Conservation (phyloP, 2,329 filamentous ascomycete species). For the Aspergillus nomiae region DNA sequence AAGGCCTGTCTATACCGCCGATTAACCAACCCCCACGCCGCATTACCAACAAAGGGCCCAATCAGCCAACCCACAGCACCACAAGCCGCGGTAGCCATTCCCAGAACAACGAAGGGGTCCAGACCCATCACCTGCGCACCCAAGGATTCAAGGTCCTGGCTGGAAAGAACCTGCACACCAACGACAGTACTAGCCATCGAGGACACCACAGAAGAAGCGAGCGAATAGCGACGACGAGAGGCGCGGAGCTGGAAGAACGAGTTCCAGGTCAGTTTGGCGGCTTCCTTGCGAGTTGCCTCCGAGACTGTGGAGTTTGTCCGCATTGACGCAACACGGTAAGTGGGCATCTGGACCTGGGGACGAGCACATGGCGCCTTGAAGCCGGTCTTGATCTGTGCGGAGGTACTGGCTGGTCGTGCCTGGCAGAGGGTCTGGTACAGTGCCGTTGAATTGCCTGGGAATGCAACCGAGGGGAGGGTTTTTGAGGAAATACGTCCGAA, state of each 20-base stretch:
- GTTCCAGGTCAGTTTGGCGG: conserved; percentile 74
- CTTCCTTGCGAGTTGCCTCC: conserved; percentile 32
- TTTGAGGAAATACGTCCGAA: conserved; percentile 29
- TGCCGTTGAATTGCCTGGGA: conserved; percentile 20
- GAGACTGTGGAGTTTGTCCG: conserved; percentile 33
- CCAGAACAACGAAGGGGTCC: conserved; percentile 84
- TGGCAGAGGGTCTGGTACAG: conserved; percentile 26
- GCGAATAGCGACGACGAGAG: conserved; percentile 79
- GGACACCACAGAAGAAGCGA: conserved; percentile 71
- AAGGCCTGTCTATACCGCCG: conserved; percentile 71
- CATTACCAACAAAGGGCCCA: conserved; percentile 79
- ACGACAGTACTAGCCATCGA: conserved; percentile 62
- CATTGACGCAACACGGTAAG: conserved; percentile 14
- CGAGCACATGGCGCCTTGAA: conserved; percentile 17
- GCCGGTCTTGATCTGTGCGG: conserved; percentile 19
- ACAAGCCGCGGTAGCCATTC: conserved; percentile 74
- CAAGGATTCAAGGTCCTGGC: conserved; percentile 67
- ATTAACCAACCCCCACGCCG: conserved; percentile 76
- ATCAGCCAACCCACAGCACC: conserved; percentile 84
- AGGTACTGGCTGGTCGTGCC: conserved; percentile 26
- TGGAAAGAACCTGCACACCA: conserved; percentile 60
- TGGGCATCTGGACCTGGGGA: conserved; percentile 12
- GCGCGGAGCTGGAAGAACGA: conserved; percentile 89
- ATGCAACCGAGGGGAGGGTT: conserved; percentile 26
- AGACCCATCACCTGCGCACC: conserved; percentile 73